Percentiles rank a stretch among this genome's conserved stretches.
These are phyloP conservation scores for Mimosa pudica DNA, from an alignment of 306 rosid genomes.

Conservation along the genomic window DNA sequence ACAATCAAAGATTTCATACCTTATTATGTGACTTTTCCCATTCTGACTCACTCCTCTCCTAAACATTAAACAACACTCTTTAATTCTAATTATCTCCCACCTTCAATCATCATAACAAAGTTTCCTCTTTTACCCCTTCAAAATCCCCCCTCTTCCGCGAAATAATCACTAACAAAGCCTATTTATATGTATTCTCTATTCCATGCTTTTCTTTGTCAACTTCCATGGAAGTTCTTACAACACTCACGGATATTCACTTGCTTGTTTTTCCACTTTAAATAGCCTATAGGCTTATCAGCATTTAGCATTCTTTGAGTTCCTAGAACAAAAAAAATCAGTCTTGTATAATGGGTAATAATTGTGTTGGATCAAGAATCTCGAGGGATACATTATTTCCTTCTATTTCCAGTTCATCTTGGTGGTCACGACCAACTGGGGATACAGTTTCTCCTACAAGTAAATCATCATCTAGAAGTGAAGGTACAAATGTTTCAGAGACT, in stretches of 20 bases:
- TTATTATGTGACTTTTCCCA: slow-evolving; percentile 2
- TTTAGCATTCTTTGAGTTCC: slow-evolving; percentile 34
- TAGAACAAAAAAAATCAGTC: slow-evolving; percentile 7
- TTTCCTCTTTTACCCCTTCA: slow-evolving; percentile 35
- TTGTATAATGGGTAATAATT: slow-evolving; percentile 75
- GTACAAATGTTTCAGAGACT: background rate
- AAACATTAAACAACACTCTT: background rate
- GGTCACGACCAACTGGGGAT: slow-evolving; percentile 46
- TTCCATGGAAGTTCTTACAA: slow-evolving; percentile 6
- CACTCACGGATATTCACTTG: background rate
- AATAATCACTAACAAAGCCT: background rate
- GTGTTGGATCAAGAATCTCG: slow-evolving; percentile 53
- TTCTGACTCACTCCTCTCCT: background rate
- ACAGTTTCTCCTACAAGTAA: slow-evolving; percentile 14
- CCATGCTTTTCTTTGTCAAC: background rate
- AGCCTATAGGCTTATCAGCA: background rate
- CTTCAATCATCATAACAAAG: slow-evolving; percentile 11
- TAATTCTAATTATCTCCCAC: background rate
- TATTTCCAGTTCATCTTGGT: slow-evolving; percentile 51
- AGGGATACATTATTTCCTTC: slow-evolving; percentile 44
- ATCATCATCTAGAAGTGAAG: slow-evolving; percentile 11
- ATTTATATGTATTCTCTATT: background rate
- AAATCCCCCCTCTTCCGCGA: background rate
- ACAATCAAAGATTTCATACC: slow-evolving; percentile 10
- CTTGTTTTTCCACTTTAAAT: background rate